phyloP scores from a whole-genome alignment of 495 filamentous ascomycete species.

The Friedmanniomyces endolithicus region DNA sequence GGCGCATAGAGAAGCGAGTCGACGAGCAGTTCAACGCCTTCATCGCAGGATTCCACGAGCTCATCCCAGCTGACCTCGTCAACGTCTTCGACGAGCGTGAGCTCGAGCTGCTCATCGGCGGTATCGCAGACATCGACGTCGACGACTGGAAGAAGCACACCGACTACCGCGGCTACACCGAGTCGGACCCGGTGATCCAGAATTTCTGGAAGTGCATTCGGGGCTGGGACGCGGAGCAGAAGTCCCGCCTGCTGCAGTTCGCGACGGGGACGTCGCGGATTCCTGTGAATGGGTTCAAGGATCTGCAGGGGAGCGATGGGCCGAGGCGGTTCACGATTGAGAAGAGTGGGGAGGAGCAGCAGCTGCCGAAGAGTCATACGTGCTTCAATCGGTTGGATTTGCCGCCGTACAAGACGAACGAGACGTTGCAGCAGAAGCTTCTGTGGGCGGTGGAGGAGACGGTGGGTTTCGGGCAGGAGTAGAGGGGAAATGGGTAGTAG shows the following conservation, averaged over 20 bases:
- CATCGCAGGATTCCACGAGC: conserved; percentile 90
- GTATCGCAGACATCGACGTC: conserved; percentile 98
- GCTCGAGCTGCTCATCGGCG: conserved; percentile 89
- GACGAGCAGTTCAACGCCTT: conserved; percentile 98
- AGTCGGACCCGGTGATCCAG: conserved; percentile 88
- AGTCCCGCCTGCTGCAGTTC: conserved; percentile 90
- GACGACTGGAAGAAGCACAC: conserved; percentile 99
- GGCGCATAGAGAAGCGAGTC: conserved; percentile 97
- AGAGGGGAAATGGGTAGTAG: conserved; percentile 15
- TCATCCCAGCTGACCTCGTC: conserved; percentile 91
- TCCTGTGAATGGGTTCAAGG: conserved; percentile 99
- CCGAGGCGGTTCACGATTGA: conserved; percentile 95
- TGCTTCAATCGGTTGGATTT: conserved; percentile 98
- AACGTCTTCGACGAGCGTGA: conserved; percentile 99
- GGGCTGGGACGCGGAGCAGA: conserved; percentile 96
- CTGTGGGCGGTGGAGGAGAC: conserved; percentile 97
- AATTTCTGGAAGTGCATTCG: conserved; percentile 97
- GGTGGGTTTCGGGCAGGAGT: conserved; percentile 97
- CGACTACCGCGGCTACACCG: conserved; percentile 99
- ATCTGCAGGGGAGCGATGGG: conserved; percentile 93
- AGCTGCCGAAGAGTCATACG: conserved; percentile 93
- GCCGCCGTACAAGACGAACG: conserved; percentile 80
- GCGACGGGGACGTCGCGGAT: conserved; percentile 96
- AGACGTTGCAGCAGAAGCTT: conserved; percentile 74
- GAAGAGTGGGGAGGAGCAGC: conserved; percentile 79